Evolutionary conservation across 2,329 filamentous ascomycete genomes (phyloP), one percentile per base, ranked within the genome.

Genomic region (Falciphora oryzae): DNA sequence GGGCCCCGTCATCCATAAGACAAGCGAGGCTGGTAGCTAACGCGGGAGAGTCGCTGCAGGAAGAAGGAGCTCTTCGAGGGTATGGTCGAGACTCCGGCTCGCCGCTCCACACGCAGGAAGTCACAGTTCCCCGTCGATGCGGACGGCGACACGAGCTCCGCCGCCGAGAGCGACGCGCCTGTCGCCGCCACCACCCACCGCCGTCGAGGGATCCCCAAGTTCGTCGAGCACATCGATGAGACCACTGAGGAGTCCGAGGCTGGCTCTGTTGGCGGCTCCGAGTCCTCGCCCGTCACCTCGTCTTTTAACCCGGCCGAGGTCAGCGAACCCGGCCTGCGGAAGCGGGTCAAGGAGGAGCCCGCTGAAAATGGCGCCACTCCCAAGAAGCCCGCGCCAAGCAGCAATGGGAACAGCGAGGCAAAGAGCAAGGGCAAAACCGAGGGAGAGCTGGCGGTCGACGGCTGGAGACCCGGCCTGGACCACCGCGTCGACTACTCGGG

Each of bases 401-500:
- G 71, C 64, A 67, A 75, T 63, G 62, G 64, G 57, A 62, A 64
- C 65, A 14, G 63, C 31, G 25, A 6, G 25, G 58, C 61, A 2
- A 8, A 31, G 5, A 56, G 57, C 65, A 70, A 69, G 28, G 68
- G 64, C 32, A 66, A 66, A 28, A 68, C 72, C 35, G 73, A 75
- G 22, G 44, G 44, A 2, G 71, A 76, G 63, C 67, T 14, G 64
- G 62, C 79, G 22, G 70, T 83, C 29, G 86, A 88, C 69, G 85
- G 86, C 64, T 87, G 85, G 84, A 79, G 74, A 68, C 81, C 82
- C 28, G 85, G 84, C 59, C 79, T 81, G 70, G 85, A 89, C 70
- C 84, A 83, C 71, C 88, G 83, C 75, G 70, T 89, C 65, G 87
- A 90, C 77, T 79, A 83, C 71, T 87, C 85, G 1, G 85, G 83